These are phyloP conservation scores for Phytophthora ohioensis DNA, from an alignment of 352 stramenopile species.

Conservation along the genomic window DNA sequence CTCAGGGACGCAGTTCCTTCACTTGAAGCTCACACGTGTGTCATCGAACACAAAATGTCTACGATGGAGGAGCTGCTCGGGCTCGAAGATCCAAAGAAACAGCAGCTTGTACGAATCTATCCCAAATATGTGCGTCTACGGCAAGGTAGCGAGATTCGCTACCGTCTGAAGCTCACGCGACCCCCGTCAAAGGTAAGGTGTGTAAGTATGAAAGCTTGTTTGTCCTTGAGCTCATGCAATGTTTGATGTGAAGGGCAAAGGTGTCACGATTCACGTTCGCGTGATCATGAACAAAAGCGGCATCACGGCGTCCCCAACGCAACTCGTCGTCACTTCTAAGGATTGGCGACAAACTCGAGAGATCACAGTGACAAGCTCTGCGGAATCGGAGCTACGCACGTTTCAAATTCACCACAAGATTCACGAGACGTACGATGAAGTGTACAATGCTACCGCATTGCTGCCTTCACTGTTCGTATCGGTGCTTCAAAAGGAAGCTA, in stretches of 20 bases:
- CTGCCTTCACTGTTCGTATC: conserved; percentile 76
- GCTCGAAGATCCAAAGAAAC: conserved; percentile 41
- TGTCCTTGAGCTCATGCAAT: neutral
- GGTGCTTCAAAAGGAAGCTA: conserved; percentile 74
- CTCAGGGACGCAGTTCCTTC: neutral
- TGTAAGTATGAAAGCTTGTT: neutral
- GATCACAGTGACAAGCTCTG: conserved; percentile 48
- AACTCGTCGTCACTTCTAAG: conserved; percentile 63
- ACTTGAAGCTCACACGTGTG: neutral
- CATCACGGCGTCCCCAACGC: conserved; percentile 52
- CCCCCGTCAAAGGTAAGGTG: conserved; percentile 54
- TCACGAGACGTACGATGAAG: conserved; percentile 57
- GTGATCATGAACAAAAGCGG: conserved; percentile 74
- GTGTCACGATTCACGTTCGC: conserved; percentile 67
- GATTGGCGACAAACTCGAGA: conserved; percentile 64
- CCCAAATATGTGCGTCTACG: conserved; percentile 70
- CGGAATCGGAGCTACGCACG: conserved; percentile 62
- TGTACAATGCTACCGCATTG: conserved; percentile 53
- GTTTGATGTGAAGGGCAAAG: conserved; percentile 45
- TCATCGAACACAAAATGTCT: conserved; percentile 4
- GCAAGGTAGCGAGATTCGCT: conserved; percentile 70
- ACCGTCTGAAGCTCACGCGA: conserved; percentile 61
- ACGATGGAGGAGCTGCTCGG: conserved; percentile 27
- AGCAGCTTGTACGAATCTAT: conserved; percentile 60
- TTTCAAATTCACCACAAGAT: conserved; percentile 85